These are phyloP conservation scores for Vaccinium vitisidaea DNA, from an alignment of 148 eudicot genomes.

Conservation along the genomic window DNA sequence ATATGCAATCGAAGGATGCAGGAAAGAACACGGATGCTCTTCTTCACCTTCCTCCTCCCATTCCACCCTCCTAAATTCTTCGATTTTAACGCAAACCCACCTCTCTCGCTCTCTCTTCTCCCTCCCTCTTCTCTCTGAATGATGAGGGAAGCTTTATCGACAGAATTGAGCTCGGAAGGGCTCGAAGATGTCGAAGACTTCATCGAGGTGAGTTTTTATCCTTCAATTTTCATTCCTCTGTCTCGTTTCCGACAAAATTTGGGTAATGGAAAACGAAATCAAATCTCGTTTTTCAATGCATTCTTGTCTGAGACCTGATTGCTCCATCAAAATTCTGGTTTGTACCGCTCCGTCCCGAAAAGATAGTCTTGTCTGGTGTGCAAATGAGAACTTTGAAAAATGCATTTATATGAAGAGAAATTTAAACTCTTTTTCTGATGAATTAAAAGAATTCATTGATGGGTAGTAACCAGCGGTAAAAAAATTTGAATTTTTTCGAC, in stretches of 20 bases:
- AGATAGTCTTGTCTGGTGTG: not conserved
- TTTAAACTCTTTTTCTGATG: not conserved
- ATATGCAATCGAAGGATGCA: slow-evolving; percentile 53
- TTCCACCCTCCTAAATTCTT: not conserved
- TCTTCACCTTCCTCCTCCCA: not conserved
- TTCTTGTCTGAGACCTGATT: not conserved
- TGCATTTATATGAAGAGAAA: not conserved
- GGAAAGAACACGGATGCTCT: slow-evolving; percentile 41
- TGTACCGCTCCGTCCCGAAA: not conserved
- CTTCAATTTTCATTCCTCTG: not conserved
- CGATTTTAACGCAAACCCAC: not conserved
- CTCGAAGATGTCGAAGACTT: slow-evolving; percentile 78
- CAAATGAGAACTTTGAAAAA: not conserved
- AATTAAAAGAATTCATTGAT: not conserved
- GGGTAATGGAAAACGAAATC: not conserved
- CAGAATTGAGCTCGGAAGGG: slow-evolving; percentile 40
- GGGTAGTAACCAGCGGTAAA: not conserved
- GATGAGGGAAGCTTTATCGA: slow-evolving; percentile 32
- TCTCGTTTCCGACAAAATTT: slow-evolving; percentile 8
- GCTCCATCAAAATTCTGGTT: not conserved
- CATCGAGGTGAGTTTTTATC: slow-evolving; percentile 46
- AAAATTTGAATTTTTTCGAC: not conserved
- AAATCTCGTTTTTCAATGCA: not conserved
- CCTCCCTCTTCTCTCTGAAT: slow-evolving; percentile 18
- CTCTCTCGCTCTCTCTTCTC: not conserved